Base-by-base conservation (phyloP, 108 stramenopile genomes). In the Cylindrotheca fusiformis region DNA sequence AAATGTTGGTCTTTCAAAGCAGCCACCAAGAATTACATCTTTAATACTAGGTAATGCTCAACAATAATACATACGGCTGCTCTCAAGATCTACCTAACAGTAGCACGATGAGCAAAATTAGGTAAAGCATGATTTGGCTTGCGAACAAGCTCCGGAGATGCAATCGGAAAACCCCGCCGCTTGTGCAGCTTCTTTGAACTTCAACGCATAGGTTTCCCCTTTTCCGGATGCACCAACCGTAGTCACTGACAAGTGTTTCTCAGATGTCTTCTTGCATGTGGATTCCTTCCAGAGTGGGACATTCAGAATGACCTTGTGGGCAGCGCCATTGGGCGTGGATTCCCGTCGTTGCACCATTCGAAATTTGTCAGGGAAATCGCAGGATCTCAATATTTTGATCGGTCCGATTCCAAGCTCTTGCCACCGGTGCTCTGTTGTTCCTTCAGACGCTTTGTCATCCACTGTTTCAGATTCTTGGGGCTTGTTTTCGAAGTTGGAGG, bases 311-410 rank as follows among this genome's bases (percentile, higher is more conserved):
- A 88, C 57, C 48, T 75, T 82, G 33, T 77, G 83, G 12, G 79
- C 88, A 18, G 60, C 56, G 6, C 83, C 79, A 25, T 75, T 84
- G 3, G 79, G 67, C 26, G 68, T 68, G 17, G 66, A 70, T 61
- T 88, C 86, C n/a, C 79, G 72, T 45, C 88, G 69, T 62, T 90
- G 88, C 27, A 90, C 88, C 20, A 93, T 59, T 12, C 91, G 82
- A 20, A 51, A 28, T 29, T 53, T 19, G 46, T 55, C 30, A 36
- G 17, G 36, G 58, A 58, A 31, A 44, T 41, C 49, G 54, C 24
- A 56, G 18, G 25, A 49, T 51, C 65, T 72, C 30, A 90, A 63
- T 6, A 89, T 52, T 22, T 85, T 83, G 22, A 93, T 55, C 10
- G 84, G 88, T 32, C 88, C 91, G 22, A 83, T 82, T 10, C 91